phyloP scores from a whole-genome alignment of 2,329 filamentous ascomycete species.

The Fusarium ambrosium region DNA sequence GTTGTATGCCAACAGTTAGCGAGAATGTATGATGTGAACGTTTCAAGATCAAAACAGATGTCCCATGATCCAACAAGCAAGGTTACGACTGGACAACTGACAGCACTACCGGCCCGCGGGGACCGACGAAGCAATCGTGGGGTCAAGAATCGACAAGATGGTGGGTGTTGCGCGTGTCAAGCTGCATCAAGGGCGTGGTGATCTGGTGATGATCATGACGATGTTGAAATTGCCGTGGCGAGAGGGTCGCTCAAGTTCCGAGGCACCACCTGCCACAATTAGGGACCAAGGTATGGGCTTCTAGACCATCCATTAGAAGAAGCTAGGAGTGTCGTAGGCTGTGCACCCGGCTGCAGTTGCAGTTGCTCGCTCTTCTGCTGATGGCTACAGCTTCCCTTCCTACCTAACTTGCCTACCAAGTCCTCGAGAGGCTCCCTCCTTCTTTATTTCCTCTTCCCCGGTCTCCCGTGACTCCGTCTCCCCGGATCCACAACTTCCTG shows the following conservation, averaged over 20 bases:
- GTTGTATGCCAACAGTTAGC: not conserved
- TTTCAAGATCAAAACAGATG: not conserved
- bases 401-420: not conserved
- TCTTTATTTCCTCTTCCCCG: conserved; percentile 12
- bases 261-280: not conserved
- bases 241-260: conserved; percentile 5
- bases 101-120: conserved; percentile 10
- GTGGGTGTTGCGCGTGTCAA: not conserved
- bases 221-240: conserved; percentile 1
- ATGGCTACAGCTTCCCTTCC: not conserved
- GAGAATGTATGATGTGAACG: not conserved
- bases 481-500: conserved; percentile 11
- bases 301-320: not conserved
- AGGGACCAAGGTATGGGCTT: not conserved
- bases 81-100: not conserved
- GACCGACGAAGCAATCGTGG: not conserved
- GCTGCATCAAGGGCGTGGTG: not conserved
- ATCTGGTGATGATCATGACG: conserved; percentile 17
- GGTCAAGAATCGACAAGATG: not conserved
- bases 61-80: not conserved
- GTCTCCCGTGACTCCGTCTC: conserved; percentile 17
- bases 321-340: not conserved
- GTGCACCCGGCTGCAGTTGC: conserved; percentile 13
- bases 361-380: conserved; percentile 7
- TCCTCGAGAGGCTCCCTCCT: not conserved